phyloP scores from a whole-genome alignment of 2,329 filamentous ascomycete species.

The Rutstroemia sp. region DNA sequence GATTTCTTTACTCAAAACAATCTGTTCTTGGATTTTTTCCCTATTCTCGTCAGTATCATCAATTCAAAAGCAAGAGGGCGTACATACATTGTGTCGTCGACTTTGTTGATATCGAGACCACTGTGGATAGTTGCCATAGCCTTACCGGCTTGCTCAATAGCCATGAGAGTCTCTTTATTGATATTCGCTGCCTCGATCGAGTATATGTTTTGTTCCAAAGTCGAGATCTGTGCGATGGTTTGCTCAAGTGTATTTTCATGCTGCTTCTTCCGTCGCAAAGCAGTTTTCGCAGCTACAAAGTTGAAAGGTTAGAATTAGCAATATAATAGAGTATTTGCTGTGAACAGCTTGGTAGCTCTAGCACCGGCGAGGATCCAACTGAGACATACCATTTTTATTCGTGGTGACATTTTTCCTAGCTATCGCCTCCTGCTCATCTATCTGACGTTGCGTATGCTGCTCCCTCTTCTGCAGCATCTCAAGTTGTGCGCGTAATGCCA shows the following conservation, averaged over 20 bases:
- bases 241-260: constrained; percentile 89
- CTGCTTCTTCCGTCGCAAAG: constrained; percentile 87
- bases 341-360: neutral
- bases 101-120: constrained; percentile 85
- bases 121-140: constrained; percentile 94
- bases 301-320: neutral
- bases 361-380: neutral
- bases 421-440: constrained; percentile 83
- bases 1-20: constrained; percentile 90
- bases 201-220: constrained; percentile 91
- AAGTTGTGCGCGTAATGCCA: constrained; percentile 77
- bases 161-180: constrained; percentile 90
- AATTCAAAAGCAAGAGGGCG: neutral
- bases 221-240: constrained; percentile 81
- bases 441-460: constrained; percentile 82
- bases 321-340: neutral
- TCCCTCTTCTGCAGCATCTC: constrained; percentile 98
- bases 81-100: constrained; percentile 87
- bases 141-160: constrained; percentile 83
- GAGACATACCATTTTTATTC: constrained; percentile 78
- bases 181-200: constrained; percentile 97
- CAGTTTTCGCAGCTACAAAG: constrained; percentile 72
- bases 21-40: constrained; percentile 87
- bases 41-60: constrained; percentile 41
- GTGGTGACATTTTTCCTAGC: constrained; percentile 81